Percentiles rank a stretch among this genome's conserved stretches.
Conservation (phyloP, 495 filamentous ascomycete genomes). For the Penicillium lagena region DNA sequence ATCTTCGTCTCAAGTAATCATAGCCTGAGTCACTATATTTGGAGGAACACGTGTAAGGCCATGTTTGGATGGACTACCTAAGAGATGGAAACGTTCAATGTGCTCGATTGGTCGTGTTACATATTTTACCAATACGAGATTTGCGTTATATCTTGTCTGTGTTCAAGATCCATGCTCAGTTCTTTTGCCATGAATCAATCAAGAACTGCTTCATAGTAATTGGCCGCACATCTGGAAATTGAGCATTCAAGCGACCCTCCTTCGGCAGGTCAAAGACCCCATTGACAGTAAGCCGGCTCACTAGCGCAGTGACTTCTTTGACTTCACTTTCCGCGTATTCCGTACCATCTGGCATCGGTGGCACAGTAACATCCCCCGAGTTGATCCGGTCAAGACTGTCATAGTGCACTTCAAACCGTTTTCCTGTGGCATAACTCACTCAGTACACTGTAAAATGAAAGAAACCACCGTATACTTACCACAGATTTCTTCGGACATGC, state of each 20-base stretch:
- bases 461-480: constrained; percentile 21
- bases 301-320: constrained; percentile 22
- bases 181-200: constrained; percentile 14
- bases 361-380: constrained; percentile 39
- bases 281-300: constrained; percentile 25
- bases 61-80: too few species aligned
- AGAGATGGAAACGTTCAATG: too few species aligned
- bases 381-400: constrained; percentile 42
- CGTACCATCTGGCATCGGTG: constrained; percentile 21
- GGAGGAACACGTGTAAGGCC: too few species aligned
- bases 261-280: constrained; percentile 26
- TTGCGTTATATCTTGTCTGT: too few species aligned
- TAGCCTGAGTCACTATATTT: too few species aligned
- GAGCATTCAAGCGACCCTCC: constrained; percentile 15
- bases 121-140: too few species aligned
- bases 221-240: constrained; percentile 21
- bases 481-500: constrained; percentile 37
- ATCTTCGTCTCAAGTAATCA: not conserved
- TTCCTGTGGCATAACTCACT: constrained; percentile 19
- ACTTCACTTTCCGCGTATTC: constrained; percentile 20
- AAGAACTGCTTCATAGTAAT: constrained; percentile 23
- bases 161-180: not conserved
- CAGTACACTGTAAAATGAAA: not conserved
- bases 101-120: too few species aligned
- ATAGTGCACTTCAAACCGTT: constrained; percentile 42